Percentiles rank a stretch among this genome's conserved stretches.
Conservation (phyloP, 495 filamentous ascomycete genomes). For the Hypoxylon cercidicola region DNA sequence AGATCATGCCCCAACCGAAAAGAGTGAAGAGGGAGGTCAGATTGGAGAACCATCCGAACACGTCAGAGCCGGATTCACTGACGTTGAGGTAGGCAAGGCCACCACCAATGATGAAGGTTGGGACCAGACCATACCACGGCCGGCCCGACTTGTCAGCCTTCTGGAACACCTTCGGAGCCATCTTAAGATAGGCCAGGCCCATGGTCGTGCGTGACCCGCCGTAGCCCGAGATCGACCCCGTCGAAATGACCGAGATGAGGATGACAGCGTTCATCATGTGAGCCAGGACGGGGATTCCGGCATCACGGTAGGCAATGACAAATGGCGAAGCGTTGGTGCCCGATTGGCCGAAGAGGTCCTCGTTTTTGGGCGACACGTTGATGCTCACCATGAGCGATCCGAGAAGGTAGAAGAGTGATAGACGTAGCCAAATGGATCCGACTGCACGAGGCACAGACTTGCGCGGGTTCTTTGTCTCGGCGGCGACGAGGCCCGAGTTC, state of each 20-base stretch:
- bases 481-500: conserved; percentile 68
- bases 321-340: conserved; percentile 68
- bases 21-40: conserved; percentile 75
- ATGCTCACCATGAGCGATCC: conserved; percentile 70
- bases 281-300: conserved; percentile 67
- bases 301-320: conserved; percentile 68
- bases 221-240: conserved; percentile 67
- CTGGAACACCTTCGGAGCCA: conserved; percentile 61
- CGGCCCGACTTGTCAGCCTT: conserved; percentile 64
- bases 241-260: conserved; percentile 60
- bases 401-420: conserved; percentile 68
- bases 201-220: conserved; percentile 67
- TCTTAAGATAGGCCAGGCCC: conserved; percentile 58
- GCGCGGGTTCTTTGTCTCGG: conserved; percentile 65
- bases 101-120: conserved; percentile 61
- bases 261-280: conserved; percentile 73
- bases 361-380: conserved; percentile 63
- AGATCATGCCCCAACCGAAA: conserved; percentile 81
- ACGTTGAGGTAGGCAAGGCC: conserved; percentile 66
- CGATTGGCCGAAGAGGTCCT: conserved; percentile 55
- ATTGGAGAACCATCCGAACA: conserved; percentile 67
- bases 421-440: conserved; percentile 69
- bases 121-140: conserved; percentile 58
- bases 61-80: conserved; percentile 48
- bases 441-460: conserved; percentile 65